A percentile compares a stretch with the other conserved stretches of the same genome.
Conservation (phyloP, 179 eudicot species). For the Silene noctiflora region DNA sequence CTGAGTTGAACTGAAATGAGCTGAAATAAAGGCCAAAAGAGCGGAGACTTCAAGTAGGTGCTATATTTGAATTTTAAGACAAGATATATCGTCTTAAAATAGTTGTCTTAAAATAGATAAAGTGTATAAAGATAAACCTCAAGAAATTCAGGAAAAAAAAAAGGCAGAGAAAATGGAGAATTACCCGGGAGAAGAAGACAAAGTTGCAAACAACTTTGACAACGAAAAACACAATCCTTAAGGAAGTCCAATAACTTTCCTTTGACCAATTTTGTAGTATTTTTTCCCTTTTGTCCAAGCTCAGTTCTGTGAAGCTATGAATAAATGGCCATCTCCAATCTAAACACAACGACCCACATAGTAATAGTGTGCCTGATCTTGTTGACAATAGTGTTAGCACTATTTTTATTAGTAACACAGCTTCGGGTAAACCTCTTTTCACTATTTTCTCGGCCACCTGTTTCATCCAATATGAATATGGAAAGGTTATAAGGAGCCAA, state of each 20-base stretch:
- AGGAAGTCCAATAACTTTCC: constrained; percentile 33
- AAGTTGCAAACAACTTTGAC: constrained; percentile 23
- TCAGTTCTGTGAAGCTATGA: constrained; percentile 30
- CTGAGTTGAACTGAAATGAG: too few species aligned
- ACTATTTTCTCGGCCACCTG: constrained; percentile 34
- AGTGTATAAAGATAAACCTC: too few species aligned
- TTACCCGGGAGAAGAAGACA: constrained; percentile 32
- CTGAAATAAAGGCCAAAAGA: too few species aligned
- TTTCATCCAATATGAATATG: background rate
- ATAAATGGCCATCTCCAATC: constrained; percentile 39
- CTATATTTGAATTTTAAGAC: too few species aligned
- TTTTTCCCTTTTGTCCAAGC: constrained; percentile 33
- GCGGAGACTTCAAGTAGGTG: too few species aligned
- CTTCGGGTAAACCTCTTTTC: constrained; percentile 30
- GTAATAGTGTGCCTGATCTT: constrained; percentile 36
- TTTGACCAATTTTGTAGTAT: constrained; percentile 70
- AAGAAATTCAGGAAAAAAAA: background rate
- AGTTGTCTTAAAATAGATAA: too few species aligned
- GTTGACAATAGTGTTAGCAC: constrained; percentile 32
- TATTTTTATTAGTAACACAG: constrained; percentile 22
- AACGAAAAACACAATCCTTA: constrained; percentile 28
- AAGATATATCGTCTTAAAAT: too few species aligned
- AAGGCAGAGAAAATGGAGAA: background rate
- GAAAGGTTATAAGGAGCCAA: too few species aligned
- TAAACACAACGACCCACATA: constrained; percentile 36